phyloP scores from a whole-genome alignment of 805 yeast species.

The Suhomyces canberraensis region DNA sequence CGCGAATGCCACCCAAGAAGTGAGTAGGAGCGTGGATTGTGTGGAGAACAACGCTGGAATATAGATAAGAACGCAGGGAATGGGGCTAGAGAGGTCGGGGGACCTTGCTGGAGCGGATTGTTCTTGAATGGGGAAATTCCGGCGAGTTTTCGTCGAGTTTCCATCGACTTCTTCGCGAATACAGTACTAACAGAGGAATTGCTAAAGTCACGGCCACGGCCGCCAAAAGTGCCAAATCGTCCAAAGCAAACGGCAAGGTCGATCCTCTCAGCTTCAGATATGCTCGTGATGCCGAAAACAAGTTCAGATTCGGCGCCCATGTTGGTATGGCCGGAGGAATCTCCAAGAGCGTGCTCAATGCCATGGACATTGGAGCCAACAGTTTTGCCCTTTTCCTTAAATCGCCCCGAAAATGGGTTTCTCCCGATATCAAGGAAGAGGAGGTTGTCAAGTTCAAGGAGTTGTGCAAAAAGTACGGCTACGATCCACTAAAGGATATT shows the following conservation, averaged over 20 bases:
- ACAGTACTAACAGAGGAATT: not conserved
- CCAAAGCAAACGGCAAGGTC: not conserved
- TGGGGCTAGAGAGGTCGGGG: too few relatives aligned
- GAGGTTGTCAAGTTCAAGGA: constrained; percentile 66
- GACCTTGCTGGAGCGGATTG: too few relatives aligned
- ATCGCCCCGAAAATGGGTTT: constrained; percentile 87
- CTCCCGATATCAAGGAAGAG: constrained; percentile 67
- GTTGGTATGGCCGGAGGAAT: constrained; percentile 82
- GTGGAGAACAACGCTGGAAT: too few relatives aligned
- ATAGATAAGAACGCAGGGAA: too few relatives aligned
- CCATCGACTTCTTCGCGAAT: not conserved
- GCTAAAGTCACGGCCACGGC: not conserved
- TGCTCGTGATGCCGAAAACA: constrained; percentile 41
- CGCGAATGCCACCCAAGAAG: constrained; percentile 12
- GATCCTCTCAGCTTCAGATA: constrained; percentile 17
- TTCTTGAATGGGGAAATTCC: too few relatives aligned
- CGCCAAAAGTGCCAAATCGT: constrained; percentile 2
- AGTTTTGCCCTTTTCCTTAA: constrained; percentile 89
- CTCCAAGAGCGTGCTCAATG: constrained; percentile 62
- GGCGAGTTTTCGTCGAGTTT: too few relatives aligned
- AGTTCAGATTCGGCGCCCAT: constrained; percentile 82
- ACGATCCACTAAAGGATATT: constrained; percentile 72
- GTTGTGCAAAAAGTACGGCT: constrained; percentile 60
- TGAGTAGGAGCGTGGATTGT: constrained; percentile 6
- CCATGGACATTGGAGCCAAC: constrained; percentile 58